Evolutionary conservation across 768 basidiomycete genomes (phyloP), one percentile per base, ranked within the genome.

Genomic region (Lactarius vividus): DNA sequence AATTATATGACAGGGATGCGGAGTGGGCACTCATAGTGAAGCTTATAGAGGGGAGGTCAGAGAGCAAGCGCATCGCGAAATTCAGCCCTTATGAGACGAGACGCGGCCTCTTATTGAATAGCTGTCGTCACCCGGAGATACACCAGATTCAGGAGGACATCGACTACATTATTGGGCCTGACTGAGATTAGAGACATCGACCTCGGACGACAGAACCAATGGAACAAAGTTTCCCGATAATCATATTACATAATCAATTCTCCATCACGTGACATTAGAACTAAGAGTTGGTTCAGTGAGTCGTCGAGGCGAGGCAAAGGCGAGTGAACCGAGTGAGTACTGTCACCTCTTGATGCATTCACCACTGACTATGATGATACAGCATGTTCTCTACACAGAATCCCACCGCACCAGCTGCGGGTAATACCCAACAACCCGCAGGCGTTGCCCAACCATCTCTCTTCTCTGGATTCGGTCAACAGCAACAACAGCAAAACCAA

Each of bases 401-500:
- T 9, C 15, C 33, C 37, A 35, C 44, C 3, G 42, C 31, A 7
- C 11, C 23, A 49, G 18, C 46, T 18, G 29, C 49, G 28, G 9
- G 35, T 15, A 53, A 33, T 42, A 5, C 46, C 33, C 63, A 46
- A 26, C 54, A 46, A 37, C 44, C 58, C 23, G 16, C 49, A 3
- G 37, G 28, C 0, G 9, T 18, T 46, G 13, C 56, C 3, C 66
- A 58, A 63, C 26, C 71, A 67, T 58, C 73, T 70, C 61, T 59
- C 39, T 64, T 64, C 52, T 54, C 63, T 26, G 52, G 57, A 7
- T 64, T 64, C 31, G 52, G 52, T 39, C 71, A 73, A 40, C 73
- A 72, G 44, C 76, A 76, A 63, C 71, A 73, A 40, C 73, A 72
- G 44, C 76, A 76, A 63, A 46, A 55, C 13, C 76, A 75, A 66